Evolutionary conservation across 2,329 filamentous ascomycete species (phyloP).

Genomic region (Zarea fungicola): DNA sequence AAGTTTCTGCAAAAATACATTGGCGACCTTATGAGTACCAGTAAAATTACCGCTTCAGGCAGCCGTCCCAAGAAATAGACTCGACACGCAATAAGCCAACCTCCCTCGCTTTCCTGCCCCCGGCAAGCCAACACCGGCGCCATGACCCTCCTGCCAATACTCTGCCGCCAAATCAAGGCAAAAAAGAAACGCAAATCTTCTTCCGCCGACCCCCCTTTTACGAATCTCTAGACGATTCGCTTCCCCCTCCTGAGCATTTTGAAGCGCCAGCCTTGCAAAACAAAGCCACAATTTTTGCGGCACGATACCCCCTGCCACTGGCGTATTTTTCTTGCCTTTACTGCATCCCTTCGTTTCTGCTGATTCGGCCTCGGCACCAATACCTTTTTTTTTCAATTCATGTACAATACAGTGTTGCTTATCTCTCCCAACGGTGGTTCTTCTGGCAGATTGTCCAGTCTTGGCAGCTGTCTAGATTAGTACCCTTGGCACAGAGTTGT

Average conservation of each 20-base stretch:
- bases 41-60: conserved; percentile 60
- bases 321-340: not conserved
- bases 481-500: no score
- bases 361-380: not conserved
- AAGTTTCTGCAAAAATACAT: conserved; percentile 98
- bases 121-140: not conserved
- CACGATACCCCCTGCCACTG: conserved; percentile 13
- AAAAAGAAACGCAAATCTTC: not conserved
- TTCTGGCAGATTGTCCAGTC: not conserved
- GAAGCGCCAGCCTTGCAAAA: conserved; percentile 9
- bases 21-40: conserved; percentile 87
- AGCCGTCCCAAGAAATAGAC: conserved; percentile 49
- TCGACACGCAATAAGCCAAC: not conserved
- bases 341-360: not conserved
- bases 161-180: not conserved
- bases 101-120: not conserved
- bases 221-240: no score
- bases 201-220: not conserved
- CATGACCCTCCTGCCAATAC: not conserved
- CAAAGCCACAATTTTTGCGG: conserved; percentile 1
- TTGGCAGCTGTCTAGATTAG: not conserved
- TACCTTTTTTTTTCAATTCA: not conserved
- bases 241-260: conserved; percentile 8
- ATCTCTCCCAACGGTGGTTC: no score
- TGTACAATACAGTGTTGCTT: no score